These are phyloP conservation scores for Pythium dissimile DNA, from an alignment of 352 stramenopile species.

Conservation along the genomic window DNA sequence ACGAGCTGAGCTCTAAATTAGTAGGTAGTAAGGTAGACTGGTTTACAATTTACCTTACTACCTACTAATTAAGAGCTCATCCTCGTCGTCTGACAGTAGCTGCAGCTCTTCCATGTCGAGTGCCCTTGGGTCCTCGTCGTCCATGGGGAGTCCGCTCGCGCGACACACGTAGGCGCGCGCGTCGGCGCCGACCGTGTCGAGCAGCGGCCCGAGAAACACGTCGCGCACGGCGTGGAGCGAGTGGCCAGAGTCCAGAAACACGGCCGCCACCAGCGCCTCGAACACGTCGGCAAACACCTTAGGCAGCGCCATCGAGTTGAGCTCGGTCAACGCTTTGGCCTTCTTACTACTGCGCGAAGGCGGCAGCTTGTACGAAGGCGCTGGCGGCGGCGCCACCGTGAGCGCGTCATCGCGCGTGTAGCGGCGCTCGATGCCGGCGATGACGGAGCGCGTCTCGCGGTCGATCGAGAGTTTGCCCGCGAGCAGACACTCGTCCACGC, in stretches of 20 bases:
- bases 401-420: constrained; percentile 27
- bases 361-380: no score
- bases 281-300: constrained; percentile 89
- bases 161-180: constrained; percentile 70
- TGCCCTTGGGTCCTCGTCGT: constrained; percentile 13
- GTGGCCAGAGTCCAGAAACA: constrained; percentile 79
- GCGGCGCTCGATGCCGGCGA: constrained; percentile 45
- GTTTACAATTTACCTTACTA: background rate
- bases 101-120: constrained; percentile 15
- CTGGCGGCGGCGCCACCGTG: no score
- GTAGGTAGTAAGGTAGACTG: no score
- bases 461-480: constrained; percentile 66
- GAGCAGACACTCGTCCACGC: constrained; percentile 77
- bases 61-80: constrained; percentile 11
- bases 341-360: no score
- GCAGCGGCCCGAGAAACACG: constrained; percentile 79
- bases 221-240: constrained; percentile 71
- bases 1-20: no score
- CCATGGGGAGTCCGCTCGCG: constrained; percentile 53
- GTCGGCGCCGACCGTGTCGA: constrained; percentile 68
- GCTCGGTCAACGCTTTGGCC: no score
- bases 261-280: constrained; percentile 81
- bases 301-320: constrained; percentile 47
- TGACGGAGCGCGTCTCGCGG: constrained; percentile 48
- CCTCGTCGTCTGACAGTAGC: constrained; percentile 9